phyloP scores from a whole-genome alignment of 2,329 filamentous ascomycete species.

The Colletotrichum sp. region DNA sequence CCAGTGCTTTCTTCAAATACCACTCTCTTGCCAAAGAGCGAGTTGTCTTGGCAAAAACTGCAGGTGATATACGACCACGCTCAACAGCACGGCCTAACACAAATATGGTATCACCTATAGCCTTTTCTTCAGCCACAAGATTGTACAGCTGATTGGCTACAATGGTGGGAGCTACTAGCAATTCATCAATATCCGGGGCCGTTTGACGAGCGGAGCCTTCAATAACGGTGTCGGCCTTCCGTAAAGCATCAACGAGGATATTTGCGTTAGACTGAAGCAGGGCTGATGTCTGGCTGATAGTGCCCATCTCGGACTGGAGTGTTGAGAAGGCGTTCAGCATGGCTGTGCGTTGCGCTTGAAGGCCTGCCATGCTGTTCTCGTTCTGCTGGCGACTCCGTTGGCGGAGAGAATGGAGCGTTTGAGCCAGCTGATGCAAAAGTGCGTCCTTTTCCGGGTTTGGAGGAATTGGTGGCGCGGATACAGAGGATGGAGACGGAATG shows the following conservation, averaged over 20 bases:
- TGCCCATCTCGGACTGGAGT: constrained; percentile 75
- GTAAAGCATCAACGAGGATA: constrained; percentile 78
- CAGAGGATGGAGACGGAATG: constrained; percentile 51
- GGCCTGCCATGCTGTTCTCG: constrained; percentile 72
- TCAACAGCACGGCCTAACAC: constrained; percentile 79
- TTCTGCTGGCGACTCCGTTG: constrained; percentile 75
- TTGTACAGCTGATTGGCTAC: constrained; percentile 93
- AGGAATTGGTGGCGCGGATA: constrained; percentile 83
- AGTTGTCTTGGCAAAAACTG: constrained; percentile 81
- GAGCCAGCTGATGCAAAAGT: constrained; percentile 77
- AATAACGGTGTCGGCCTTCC: constrained; percentile 80
- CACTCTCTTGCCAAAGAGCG: constrained; percentile 77
- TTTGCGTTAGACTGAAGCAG: constrained; percentile 78
- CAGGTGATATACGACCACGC: constrained; percentile 70
- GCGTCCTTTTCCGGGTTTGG: constrained; percentile 96
- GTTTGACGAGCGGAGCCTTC: constrained; percentile 71
- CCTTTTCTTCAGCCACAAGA: constrained; percentile 86
- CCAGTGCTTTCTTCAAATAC: constrained; percentile 83
- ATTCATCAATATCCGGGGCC: constrained; percentile 82
- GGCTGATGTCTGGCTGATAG: constrained; percentile 72
- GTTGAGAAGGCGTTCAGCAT: constrained; percentile 72
- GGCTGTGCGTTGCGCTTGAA: constrained; percentile 80
- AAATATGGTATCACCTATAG: constrained; percentile 85
- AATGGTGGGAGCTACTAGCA: constrained; percentile 91
- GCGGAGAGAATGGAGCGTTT: constrained; percentile 71